These are phyloP conservation scores for Neurospora sp. DNA, from an alignment of 495 filamentous ascomycete species.

Conservation along the genomic window DNA sequence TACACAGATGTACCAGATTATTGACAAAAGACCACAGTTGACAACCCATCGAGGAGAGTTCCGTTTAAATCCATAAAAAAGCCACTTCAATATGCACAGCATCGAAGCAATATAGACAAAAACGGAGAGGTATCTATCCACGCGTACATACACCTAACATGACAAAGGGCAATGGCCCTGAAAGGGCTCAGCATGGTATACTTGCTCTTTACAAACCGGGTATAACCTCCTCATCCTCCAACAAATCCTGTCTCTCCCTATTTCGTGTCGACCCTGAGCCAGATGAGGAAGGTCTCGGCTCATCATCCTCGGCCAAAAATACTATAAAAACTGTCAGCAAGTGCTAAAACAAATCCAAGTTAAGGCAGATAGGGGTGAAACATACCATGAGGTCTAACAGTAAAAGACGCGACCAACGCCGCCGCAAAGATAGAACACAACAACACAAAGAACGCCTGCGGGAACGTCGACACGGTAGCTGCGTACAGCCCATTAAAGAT, in stretches of 20 bases:
- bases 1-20: not conserved
- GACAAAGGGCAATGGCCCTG: not conserved
- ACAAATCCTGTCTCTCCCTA: constrained; percentile 5
- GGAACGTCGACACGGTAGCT: constrained; percentile 62
- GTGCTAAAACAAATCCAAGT: not conserved
- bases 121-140: not conserved
- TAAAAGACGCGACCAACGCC: constrained; percentile 54
- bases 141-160: not conserved
- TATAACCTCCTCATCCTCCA: constrained; percentile 22
- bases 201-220: constrained; percentile 1
- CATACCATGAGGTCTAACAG: constrained; percentile 66
- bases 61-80: not conserved
- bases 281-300: not conserved
- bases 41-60: not conserved
- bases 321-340: constrained; percentile 11
- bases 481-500: constrained; percentile 82
- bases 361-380: not conserved
- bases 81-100: not conserved
- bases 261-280: not conserved
- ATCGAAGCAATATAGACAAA: not conserved
- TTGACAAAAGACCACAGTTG: not conserved
- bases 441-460: constrained; percentile 75
- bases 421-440: constrained; percentile 56
- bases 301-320: constrained; percentile 14
- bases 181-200: not conserved